Percentiles rank a stretch among this genome's conserved stretches.
These are phyloP conservation scores for Blastocrithidia nonstop DNA, from an alignment of 208 protist genomes.

Conservation along the genomic window DNA sequence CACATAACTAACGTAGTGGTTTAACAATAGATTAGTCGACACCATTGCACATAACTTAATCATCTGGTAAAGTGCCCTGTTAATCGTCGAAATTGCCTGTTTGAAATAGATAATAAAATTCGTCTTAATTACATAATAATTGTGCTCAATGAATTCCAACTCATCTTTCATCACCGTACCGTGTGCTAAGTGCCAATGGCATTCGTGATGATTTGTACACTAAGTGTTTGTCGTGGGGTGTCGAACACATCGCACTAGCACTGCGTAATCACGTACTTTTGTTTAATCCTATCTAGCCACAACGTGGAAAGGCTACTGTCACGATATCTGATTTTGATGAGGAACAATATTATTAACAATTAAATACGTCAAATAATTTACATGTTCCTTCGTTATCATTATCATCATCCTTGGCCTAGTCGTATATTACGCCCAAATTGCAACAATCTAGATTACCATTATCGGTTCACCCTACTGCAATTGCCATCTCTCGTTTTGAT, in stretches of 20 bases:
- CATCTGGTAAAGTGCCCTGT: neutral
- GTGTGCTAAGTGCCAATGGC: conserved; percentile 49
- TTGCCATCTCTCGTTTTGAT: conserved; percentile 29
- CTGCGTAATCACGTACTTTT: conserved; percentile 50
- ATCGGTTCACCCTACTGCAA: conserved; percentile 14
- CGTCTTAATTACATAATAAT: neutral
- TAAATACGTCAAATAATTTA: neutral
- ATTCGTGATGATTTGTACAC: conserved; percentile 73
- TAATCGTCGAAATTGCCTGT: too few species aligned
- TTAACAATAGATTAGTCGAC: neutral
- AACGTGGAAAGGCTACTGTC: conserved; percentile 15
- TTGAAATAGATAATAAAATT: too few species aligned
- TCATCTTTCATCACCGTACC: conserved; percentile 55
- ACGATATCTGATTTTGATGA: conserved; percentile 4
- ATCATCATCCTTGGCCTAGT: too few species aligned
- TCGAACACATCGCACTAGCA: conserved; percentile 34
- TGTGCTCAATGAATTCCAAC: conserved; percentile 30
- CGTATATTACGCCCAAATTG: too few species aligned
- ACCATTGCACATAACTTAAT: neutral
- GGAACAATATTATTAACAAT: neutral
- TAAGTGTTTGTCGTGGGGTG: conserved; percentile 52
- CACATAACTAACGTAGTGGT: neutral
- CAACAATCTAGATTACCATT: too few species aligned
- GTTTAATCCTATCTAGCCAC: conserved; percentile 38
- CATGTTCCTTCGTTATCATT: neutral